Evolutionary conservation across 2,329 filamentous ascomycete species (phyloP).

Genomic region (Furcasterigmium sp.): DNA sequence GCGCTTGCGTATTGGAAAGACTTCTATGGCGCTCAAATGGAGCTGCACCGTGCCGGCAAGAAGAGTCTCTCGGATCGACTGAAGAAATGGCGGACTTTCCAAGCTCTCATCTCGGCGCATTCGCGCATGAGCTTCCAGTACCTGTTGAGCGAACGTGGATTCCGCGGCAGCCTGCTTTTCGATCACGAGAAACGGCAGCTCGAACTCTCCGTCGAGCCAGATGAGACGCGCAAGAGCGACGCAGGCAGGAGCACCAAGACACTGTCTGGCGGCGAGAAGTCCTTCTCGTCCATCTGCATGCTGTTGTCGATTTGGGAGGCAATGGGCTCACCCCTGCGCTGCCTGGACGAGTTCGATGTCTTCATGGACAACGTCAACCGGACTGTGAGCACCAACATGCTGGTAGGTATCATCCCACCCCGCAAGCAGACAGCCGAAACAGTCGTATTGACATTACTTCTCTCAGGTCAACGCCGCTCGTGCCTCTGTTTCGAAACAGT

Average conservation of each 20-base stretch:
- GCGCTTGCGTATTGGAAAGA: slow-evolving; percentile 33
- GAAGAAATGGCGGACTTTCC: slow-evolving; percentile 74
- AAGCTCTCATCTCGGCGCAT: slow-evolving; percentile 77
- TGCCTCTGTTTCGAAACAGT: slow-evolving; percentile 83
- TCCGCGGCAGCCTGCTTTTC: slow-evolving; percentile 74
- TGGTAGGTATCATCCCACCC: slow-evolving; percentile 53
- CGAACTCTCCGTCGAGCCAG: slow-evolving; percentile 70
- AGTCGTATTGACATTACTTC: background rate
- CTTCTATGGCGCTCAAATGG: slow-evolving; percentile 33
- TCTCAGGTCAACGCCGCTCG: slow-evolving; percentile 74
- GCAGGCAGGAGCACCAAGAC: slow-evolving; percentile 83
- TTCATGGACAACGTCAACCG: slow-evolving; percentile 99
- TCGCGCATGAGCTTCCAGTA: slow-evolving; percentile 84
- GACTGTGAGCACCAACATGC: slow-evolving; percentile 87
- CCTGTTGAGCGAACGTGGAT: slow-evolving; percentile 82
- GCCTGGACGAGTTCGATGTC: slow-evolving; percentile 96
- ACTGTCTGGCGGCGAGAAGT: slow-evolving; percentile 93
- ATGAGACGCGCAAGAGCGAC: slow-evolving; percentile 62
- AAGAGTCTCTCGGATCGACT: slow-evolving; percentile 64
- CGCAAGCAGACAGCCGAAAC: background rate
- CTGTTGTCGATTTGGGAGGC: slow-evolving; percentile 93
- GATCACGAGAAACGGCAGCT: slow-evolving; percentile 72
- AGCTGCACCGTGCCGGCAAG: slow-evolving; percentile 40
- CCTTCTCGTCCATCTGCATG: slow-evolving; percentile 93
- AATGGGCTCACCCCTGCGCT: slow-evolving; percentile 92